Evolutionary conservation across 2,329 filamentous ascomycete genomes (phyloP), one percentile per base, ranked within the genome.

Genomic region (Talaromyces islandicus): DNA sequence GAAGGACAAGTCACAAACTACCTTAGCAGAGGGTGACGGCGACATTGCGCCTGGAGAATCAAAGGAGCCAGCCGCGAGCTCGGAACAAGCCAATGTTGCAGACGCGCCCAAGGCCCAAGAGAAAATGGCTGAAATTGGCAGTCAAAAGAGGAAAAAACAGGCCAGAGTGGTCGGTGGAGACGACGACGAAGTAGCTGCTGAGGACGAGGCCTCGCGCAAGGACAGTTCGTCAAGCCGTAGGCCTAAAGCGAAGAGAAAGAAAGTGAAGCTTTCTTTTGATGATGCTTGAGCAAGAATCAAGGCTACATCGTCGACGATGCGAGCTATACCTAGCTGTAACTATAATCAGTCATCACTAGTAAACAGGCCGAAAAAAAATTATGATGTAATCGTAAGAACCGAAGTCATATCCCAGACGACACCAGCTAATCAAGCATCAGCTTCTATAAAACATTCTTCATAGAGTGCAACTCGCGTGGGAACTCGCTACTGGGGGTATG

Each of bases 231-330:
- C 66, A 30, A 54, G 24, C 53, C 69, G 68, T 54, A 77, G 77
- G 63, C 63, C 70, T 9, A 77, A 35, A 2, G 55, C 54, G 35
- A 61, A 75, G 62, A 77, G 75, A 63, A 74, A 73, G 60, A 78
- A 77, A 65, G 75, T 78, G 62, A 79, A 79, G 64, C 69, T 79
- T 14, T 78, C 77, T 2, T 79, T 79, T 64, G 74, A 77, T 52
- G 74, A 78, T 27, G 71, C 70, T 51, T 68, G 61, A 60, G 41
- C 38, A 62, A 50, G 14, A 14, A 54, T 21, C 46, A 56, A 4
- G 32, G 24, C 10, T 3, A 27, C 32, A 9, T 43, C 19, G n/a
- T 29, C n/a, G 30, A 9, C 19, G 41, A 24, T 11, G 43, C 19
- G 43, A 46, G 43, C 43, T 14, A 41, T 41, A 17, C n/a, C 19